Conservation (phyloP, 495 filamentous ascomycete genomes). For the Penicillium malachiteum region DNA sequence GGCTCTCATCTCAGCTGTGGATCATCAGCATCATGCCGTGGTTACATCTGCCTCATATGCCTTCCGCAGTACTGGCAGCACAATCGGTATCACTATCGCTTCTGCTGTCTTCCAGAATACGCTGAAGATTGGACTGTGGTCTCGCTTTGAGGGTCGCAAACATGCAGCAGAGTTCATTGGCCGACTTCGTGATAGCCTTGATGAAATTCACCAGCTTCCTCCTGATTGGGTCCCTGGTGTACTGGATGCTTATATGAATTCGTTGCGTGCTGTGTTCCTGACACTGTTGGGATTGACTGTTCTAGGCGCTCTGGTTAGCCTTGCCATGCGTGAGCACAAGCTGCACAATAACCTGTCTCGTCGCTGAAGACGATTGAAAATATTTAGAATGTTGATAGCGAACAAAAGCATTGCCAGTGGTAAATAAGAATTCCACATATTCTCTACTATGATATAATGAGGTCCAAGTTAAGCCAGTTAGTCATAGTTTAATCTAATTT, state of each 20-base stretch:
- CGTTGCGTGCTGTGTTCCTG: constrained; percentile 73
- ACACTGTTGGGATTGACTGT: constrained; percentile 61
- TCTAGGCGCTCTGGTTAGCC: constrained; percentile 57
- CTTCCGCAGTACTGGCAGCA: constrained; percentile 77
- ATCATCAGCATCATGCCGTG: constrained; percentile 79
- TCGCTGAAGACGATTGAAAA: constrained; percentile 26
- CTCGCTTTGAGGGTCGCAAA: constrained; percentile 63
- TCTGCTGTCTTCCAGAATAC: constrained; percentile 78
- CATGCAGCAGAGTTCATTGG: constrained; percentile 67
- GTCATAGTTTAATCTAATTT: too few relatives aligned
- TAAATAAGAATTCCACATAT: too few relatives aligned
- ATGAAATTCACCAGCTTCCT: constrained; percentile 70
- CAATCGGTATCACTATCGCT: constrained; percentile 78
- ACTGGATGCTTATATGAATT: constrained; percentile 70
- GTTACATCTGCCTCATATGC: constrained; percentile 82
- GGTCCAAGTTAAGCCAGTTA: neutral
- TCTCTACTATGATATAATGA: too few relatives aligned
- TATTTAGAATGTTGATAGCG: too few relatives aligned
- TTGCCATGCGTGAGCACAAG: constrained; percentile 75
- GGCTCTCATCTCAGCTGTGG: constrained; percentile 76
- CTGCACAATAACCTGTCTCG: constrained; percentile 70
- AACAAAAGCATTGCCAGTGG: too few relatives aligned
- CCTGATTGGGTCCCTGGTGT: constrained; percentile 69
- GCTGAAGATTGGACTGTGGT: constrained; percentile 57
- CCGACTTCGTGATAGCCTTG: constrained; percentile 69